Evolutionary conservation across 129 eudicot species (phyloP).

Genomic region (Lactuca saligna): DNA sequence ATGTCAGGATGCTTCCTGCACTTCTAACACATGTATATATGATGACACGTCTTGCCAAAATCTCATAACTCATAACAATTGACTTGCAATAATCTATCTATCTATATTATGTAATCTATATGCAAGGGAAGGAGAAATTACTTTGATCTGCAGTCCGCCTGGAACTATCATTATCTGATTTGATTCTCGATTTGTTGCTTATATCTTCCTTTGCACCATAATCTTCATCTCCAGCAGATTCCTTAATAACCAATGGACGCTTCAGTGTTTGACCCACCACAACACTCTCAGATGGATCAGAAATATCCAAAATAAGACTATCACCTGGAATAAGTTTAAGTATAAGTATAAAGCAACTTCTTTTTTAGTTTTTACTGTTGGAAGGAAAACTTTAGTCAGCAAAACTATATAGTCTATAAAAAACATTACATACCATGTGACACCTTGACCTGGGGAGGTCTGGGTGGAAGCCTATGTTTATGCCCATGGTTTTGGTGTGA

Average conservation of each 20-base stretch:
- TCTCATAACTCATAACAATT: too few relatives aligned
- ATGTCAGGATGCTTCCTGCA: slow-evolving; percentile 90
- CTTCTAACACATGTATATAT: slow-evolving; percentile 63
- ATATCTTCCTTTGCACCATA: slow-evolving; percentile 41
- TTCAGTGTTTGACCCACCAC: slow-evolving; percentile 70
- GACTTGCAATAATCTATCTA: too few relatives aligned
- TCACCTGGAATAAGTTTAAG: slow-evolving; percentile 49
- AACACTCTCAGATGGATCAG: slow-evolving; percentile 56
- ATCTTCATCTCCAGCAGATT: slow-evolving; percentile 39
- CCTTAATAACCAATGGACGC: slow-evolving; percentile 47
- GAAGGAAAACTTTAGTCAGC: slow-evolving; percentile 15
- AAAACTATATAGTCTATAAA: neutral
- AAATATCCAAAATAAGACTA: slow-evolving; percentile 65
- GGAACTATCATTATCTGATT: slow-evolving; percentile 34
- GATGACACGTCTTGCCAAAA: slow-evolving; percentile 55
- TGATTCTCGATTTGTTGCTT: slow-evolving; percentile 36
- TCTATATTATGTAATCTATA: too few relatives aligned
- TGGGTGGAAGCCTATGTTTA: slow-evolving; percentile 54
- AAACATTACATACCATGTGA: slow-evolving; percentile 50
- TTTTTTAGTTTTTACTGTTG: slow-evolving; percentile 13
- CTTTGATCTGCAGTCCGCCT: slow-evolving; percentile 48
- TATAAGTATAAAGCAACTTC: neutral
- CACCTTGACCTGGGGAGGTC: slow-evolving; percentile 51
- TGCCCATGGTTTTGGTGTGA: slow-evolving; percentile 41
- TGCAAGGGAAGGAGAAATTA: slow-evolving; percentile 49